These are phyloP conservation scores for Ophiosphaerella herpotricha DNA, from an alignment of 2,329 filamentous ascomycete species.

Conservation along the genomic window DNA sequence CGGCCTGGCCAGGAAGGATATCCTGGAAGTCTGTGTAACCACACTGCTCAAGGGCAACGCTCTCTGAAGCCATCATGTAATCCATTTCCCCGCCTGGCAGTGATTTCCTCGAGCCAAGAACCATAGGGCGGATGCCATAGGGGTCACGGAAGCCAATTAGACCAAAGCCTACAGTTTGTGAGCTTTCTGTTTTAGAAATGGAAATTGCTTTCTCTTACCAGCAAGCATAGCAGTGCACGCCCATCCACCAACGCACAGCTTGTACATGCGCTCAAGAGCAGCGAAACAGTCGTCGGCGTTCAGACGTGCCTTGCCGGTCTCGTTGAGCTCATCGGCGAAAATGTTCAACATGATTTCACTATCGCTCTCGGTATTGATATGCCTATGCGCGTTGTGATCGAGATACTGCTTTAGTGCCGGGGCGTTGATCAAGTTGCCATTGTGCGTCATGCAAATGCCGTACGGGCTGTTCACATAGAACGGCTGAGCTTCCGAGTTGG, in stretches of 20 bases:
- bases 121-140: slow-evolving; percentile 81
- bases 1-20: slow-evolving; percentile 81
- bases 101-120: slow-evolving; percentile 75
- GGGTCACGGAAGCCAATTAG: slow-evolving; percentile 79
- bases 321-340: slow-evolving; percentile 79
- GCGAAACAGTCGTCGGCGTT: slow-evolving; percentile 79
- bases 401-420: slow-evolving; percentile 71
- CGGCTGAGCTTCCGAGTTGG: slow-evolving; percentile 85
- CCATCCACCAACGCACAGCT: slow-evolving; percentile 73
- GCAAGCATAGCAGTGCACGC: slow-evolving; percentile 83
- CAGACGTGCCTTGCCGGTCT: slow-evolving; percentile 79
- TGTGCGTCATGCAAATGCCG: slow-evolving; percentile 80
- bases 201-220: slow-evolving; percentile 49
- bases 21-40: slow-evolving; percentile 78
- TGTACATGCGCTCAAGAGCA: slow-evolving; percentile 72
- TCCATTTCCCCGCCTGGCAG: slow-evolving; percentile 69
- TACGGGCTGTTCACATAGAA: slow-evolving; percentile 90
- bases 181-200: slow-evolving; percentile 6
- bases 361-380: slow-evolving; percentile 90
- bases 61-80: slow-evolving; percentile 92
- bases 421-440: slow-evolving; percentile 87
- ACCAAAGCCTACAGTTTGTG: slow-evolving; percentile 63
- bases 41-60: slow-evolving; percentile 78
- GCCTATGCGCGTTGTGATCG: slow-evolving; percentile 77
- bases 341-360: slow-evolving; percentile 88